Conservation (phyloP, 2,329 filamentous ascomycete species). For the Calonectria pseudoturangicola region DNA sequence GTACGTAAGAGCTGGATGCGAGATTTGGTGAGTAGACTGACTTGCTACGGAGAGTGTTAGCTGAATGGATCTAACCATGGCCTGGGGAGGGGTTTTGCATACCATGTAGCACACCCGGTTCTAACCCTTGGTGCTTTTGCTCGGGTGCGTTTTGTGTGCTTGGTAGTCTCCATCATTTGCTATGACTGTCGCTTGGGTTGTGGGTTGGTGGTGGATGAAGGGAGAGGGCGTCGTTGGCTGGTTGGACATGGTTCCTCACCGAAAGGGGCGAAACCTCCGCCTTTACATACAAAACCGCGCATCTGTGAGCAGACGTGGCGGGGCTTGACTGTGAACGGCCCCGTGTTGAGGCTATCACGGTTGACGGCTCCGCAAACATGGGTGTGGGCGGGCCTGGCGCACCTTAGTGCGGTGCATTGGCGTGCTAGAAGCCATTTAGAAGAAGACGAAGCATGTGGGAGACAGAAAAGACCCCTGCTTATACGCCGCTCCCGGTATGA, state of each 20-base stretch:
- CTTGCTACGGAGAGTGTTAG: conserved; percentile 7
- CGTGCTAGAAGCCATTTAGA: no score
- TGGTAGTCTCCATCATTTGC: background rate
- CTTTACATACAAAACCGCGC: no score
- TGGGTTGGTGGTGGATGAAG: background rate
- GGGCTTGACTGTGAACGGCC: no score
- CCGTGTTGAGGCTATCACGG: no score
- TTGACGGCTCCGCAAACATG: no score
- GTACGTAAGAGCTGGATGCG: background rate
- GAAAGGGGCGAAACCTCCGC: no score
- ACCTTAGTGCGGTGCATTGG: no score
- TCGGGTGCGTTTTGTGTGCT: background rate
- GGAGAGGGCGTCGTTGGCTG: background rate
- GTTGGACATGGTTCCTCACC: background rate
- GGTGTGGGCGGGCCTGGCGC: no score
- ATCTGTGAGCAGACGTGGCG: no score
- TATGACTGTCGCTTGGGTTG: background rate
- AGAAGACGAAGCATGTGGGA: no score
- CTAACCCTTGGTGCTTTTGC: background rate
- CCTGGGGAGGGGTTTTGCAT: background rate
- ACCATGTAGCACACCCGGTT: conserved; percentile 26
- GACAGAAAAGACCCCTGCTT: no score
- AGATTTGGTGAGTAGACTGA: background rate
- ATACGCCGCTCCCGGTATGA: no score
- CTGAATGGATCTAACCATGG: background rate